Conservation (phyloP, 805 yeast species). For the Yamadazyma scolyti region DNA sequence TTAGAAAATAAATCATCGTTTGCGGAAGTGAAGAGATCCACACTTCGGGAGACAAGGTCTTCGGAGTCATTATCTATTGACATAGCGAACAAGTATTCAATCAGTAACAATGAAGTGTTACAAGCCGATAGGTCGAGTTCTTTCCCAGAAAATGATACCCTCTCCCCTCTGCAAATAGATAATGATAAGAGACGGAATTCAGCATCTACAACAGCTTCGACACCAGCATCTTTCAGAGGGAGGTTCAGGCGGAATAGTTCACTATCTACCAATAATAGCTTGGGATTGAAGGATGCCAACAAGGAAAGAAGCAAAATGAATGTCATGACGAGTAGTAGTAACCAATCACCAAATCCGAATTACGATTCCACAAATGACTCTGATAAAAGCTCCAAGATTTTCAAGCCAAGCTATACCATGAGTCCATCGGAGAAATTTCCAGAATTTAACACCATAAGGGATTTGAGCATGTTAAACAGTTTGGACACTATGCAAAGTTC, state of each 20-base stretch:
- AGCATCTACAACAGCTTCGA: slow-evolving; percentile 7
- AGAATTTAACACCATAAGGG: slow-evolving; percentile 13
- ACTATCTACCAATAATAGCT: slow-evolving; percentile 11
- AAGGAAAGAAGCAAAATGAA: slow-evolving; percentile 6
- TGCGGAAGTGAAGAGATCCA: no score
- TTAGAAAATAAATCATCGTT: no score
- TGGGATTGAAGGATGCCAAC: slow-evolving; percentile 1
- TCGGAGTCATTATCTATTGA: slow-evolving; percentile 11
- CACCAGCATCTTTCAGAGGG: slow-evolving; percentile 1
- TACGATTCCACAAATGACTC: slow-evolving; percentile 5
- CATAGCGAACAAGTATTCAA: slow-evolving; percentile 10
- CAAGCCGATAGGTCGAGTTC: no score
- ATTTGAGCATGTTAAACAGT: slow-evolving; percentile 22
- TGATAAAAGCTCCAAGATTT: slow-evolving; percentile 7
- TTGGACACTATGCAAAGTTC: slow-evolving; percentile 16
- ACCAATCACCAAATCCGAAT: slow-evolving; percentile 1
- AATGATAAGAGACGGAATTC: slow-evolving; percentile 8
- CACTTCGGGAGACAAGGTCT: no score
- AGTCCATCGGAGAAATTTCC: slow-evolving; percentile 9
- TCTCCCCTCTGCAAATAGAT: neutral
- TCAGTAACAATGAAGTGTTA: neutral
- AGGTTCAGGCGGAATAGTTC: slow-evolving; percentile 16
- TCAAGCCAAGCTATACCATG: slow-evolving; percentile 13
- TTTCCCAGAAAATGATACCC: neutral
- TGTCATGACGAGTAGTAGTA: neutral